phyloP scores from a whole-genome alignment of 1,139 yeast genomes.

The Saccharomycopsis hybrid region DNA sequence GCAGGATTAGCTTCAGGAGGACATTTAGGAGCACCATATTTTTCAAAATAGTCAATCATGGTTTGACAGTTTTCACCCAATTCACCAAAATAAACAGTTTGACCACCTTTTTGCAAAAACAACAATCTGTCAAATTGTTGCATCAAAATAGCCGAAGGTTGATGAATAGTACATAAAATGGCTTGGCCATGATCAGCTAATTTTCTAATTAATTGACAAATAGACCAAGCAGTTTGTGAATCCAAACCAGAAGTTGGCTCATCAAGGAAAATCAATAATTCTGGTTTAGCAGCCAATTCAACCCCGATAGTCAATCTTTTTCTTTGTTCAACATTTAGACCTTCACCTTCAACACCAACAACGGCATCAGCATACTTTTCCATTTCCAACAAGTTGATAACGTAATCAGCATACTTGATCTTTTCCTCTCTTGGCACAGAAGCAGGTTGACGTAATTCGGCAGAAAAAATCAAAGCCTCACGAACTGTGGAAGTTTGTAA shows the following conservation, averaged over 20 bases:
- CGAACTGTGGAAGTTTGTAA: conserved; percentile 64
- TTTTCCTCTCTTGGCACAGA: conserved; percentile 51
- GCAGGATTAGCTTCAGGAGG: conserved; percentile 74
- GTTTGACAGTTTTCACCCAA: conserved; percentile 58
- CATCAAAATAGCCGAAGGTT: conserved; percentile 72
- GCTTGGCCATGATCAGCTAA: conserved; percentile 78
- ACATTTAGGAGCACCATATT: conserved; percentile 56
- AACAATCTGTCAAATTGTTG: conserved; percentile 73
- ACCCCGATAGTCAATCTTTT: conserved; percentile 82
- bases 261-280: conserved; percentile 71
- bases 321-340: conserved; percentile 78
- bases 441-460: conserved; percentile 65
- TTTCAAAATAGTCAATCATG: conserved; percentile 55
- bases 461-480: conserved; percentile 69
- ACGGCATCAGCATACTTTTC: conserved; percentile 68
- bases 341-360: conserved; percentile 79
- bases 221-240: conserved; percentile 89
- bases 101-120: conserved; percentile 68
- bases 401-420: conserved; percentile 64
- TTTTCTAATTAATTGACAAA: conserved; percentile 68
- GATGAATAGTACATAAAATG: conserved; percentile 76
- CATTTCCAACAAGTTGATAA: conserved; percentile 67
- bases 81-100: conserved; percentile 76
- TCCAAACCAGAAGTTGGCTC: conserved; percentile 94
- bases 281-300: conserved; percentile 84